A percentile compares a stretch with the other conserved stretches of the same genome.
Conservation (phyloP, 148 eudicot genomes). For the Heliamphora exappendiculata region DNA sequence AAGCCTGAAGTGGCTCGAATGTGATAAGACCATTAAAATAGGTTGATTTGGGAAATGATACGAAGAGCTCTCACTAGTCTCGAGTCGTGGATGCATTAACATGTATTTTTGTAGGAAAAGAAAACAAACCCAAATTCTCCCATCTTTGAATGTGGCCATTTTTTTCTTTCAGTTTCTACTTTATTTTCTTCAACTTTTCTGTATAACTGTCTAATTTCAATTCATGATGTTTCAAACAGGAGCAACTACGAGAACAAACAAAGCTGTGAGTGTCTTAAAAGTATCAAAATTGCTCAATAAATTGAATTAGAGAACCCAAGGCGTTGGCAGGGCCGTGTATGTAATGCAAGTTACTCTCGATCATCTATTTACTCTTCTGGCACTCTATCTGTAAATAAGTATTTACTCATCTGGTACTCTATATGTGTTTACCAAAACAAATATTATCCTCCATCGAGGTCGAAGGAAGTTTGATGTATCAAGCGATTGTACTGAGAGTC, state of each 20-base stretch:
- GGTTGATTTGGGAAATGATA: not conserved
- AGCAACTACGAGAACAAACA: slow-evolving; percentile 74
- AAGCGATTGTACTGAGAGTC: too few relatives aligned
- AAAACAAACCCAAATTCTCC: too few relatives aligned
- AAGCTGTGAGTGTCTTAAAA: slow-evolving; percentile 20
- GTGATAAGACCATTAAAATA: not conserved
- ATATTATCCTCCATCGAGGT: too few relatives aligned
- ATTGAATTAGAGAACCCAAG: not conserved
- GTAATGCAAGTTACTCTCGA: not conserved
- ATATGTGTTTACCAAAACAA: too few relatives aligned
- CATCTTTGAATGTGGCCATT: not conserved
- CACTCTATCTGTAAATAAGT: not conserved
- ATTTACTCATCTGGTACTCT: too few relatives aligned
- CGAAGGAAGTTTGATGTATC: too few relatives aligned
- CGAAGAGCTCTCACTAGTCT: not conserved
- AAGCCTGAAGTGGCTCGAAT: not conserved
- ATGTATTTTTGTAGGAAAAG: not conserved
- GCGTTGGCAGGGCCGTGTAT: not conserved
- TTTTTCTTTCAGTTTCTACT: not conserved
- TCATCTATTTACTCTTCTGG: not conserved
- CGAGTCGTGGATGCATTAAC: not conserved
- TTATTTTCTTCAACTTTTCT: not conserved
- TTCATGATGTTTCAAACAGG: slow-evolving; percentile 36
- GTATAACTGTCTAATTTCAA: not conserved
- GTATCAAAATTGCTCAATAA: not conserved